Evolutionary conservation across 2,329 filamentous ascomycete genomes (phyloP).

Genomic region (Neonectria punicea): DNA sequence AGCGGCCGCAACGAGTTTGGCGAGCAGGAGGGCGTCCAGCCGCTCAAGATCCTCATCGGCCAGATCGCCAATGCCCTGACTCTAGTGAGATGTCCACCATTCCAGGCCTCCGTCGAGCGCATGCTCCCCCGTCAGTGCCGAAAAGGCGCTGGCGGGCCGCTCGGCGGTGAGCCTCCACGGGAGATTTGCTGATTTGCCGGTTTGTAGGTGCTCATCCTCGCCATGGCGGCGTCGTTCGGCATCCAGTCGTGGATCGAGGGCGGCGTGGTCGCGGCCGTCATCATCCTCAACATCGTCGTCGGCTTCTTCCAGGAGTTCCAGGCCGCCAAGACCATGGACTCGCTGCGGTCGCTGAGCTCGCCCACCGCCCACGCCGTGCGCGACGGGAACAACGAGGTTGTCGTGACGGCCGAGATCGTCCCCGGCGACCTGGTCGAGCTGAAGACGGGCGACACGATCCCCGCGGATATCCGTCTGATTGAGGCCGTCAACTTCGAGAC

Average conservation of each 20-base stretch:
- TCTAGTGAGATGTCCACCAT: slow-evolving; percentile 56
- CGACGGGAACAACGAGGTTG: slow-evolving; percentile 51
- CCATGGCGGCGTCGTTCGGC: slow-evolving; percentile 67
- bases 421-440: slow-evolving; percentile 67
- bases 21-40: slow-evolving; percentile 67
- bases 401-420: slow-evolving; percentile 58
- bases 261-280: slow-evolving; percentile 67
- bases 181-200: slow-evolving; percentile 34
- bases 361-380: slow-evolving; percentile 57
- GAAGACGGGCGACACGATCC: slow-evolving; percentile 69
- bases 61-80: slow-evolving; percentile 78
- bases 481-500: slow-evolving; percentile 74
- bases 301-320: slow-evolving; percentile 59
- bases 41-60: slow-evolving; percentile 70
- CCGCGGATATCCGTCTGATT: slow-evolving; percentile 66
- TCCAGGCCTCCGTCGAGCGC: background rate
- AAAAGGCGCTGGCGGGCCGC: background rate
- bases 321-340: slow-evolving; percentile 62
- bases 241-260: slow-evolving; percentile 70
- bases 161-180: slow-evolving; percentile 5
- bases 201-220: slow-evolving; percentile 62
- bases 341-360: slow-evolving; percentile 55
- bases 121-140: background rate
- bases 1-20: slow-evolving; percentile 72
- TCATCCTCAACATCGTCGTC: slow-evolving; percentile 67